Base-by-base conservation (phyloP, 2,329 filamentous ascomycete species). In the Neospermospora avenae region DNA sequence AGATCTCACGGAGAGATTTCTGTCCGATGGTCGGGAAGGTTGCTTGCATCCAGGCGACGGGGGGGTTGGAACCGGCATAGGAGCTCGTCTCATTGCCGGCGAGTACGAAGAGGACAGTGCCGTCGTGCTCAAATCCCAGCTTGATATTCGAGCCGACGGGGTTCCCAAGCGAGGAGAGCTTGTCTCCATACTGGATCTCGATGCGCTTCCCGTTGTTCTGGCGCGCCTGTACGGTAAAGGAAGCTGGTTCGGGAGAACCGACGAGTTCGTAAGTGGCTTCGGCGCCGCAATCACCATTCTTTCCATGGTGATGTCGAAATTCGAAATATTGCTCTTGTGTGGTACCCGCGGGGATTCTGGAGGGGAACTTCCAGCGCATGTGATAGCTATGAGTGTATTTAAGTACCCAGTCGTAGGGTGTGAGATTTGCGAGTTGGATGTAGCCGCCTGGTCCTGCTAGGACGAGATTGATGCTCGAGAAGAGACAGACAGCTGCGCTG, bases 1-100 rank as follows among this genome's bases (percentile, higher is more conserved):
- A 25, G 39, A 69, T 63, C 37, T 65, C 59, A 16, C 65, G 51
- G 20, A 69, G n/a, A 10, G 58, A 49, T 18, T 62, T 65, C 16
- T 18, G 5, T 8, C 63, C 59, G 35, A 69, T 66, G 1, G 48
- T 61, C 16, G 65, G 42, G 14, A 66, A 39, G 0, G 58, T 65
- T 3, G 54, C 35, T 62, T 69, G 66, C 64, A 68, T 68, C 67
- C 67, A 69, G 1, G 52, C 57, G 1, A 54, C 39, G 16, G 68
- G 65, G 22, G 62, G 59, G 24, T 66, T 63, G 3, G 45, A 61
- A 2, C 60, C 60, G 18, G 68, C 44, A 20, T 66, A 69, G 5
- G 64, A 54, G 6, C 49, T 28, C 2, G 20, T 35, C n/a, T 60
- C 64, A 20, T 61, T 58, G 14, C 67, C 67, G 18, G 62, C 59